Conservation (phyloP, 1,284 basidiomycete species). For the Ganoderma lingzhi region DNA sequence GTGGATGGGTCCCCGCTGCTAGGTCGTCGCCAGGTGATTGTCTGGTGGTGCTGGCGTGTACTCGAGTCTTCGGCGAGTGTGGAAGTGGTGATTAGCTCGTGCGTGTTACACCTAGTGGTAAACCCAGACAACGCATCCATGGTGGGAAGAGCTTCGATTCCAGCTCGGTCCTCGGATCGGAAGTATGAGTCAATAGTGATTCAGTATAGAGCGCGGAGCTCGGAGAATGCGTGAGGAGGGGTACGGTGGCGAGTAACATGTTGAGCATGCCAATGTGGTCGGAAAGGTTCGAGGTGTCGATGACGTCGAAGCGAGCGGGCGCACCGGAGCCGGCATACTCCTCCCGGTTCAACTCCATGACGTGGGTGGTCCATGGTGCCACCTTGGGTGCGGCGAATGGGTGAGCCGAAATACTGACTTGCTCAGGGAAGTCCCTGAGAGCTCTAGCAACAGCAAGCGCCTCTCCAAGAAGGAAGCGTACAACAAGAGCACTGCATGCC, state of each 20-base stretch:
- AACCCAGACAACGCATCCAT: constrained; percentile 52
- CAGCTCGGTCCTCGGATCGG: constrained; percentile 43
- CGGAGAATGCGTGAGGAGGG: constrained; percentile 9
- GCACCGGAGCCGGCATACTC: constrained; percentile 24
- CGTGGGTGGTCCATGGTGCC: constrained; percentile 18
- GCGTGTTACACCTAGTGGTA: constrained; percentile 49
- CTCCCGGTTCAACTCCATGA: constrained; percentile 11
- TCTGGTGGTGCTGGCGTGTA: constrained; percentile 49
- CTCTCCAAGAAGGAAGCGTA: constrained; percentile 13
- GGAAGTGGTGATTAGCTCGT: constrained; percentile 46
- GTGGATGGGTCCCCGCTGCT: too few species aligned
- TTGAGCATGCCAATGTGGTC: constrained; percentile 31
- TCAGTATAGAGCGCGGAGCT: constrained; percentile 46
- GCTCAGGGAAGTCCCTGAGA: background rate
- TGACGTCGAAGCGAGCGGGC: constrained; percentile 28
- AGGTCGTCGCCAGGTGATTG: constrained; percentile 49
- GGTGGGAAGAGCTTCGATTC: constrained; percentile 47
- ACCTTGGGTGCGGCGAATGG: background rate
- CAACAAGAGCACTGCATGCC: background rate
- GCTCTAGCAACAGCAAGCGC: constrained; percentile 19
- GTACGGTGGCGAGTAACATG: constrained; percentile 20
- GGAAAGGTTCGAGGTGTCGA: constrained; percentile 33
- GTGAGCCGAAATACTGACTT: background rate
- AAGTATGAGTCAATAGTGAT: constrained; percentile 42
- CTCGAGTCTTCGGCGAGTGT: background rate